phyloP scores from a whole-genome alignment of 331 rosid species.

The Erythrophleum ivorense region DNA sequence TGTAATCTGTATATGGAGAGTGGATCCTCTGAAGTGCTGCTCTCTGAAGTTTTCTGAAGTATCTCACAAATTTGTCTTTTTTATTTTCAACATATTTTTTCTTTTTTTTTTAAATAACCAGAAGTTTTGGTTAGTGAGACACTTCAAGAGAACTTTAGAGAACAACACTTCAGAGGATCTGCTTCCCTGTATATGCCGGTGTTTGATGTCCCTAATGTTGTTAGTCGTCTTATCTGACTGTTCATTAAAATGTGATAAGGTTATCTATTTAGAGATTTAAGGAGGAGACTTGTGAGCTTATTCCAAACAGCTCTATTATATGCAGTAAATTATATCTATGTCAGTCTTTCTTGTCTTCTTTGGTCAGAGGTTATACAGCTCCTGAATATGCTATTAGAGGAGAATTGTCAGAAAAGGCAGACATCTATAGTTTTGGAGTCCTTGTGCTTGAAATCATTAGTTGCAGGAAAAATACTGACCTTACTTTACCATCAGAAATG shows the following conservation, averaged over 20 bases:
- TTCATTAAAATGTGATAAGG: not conserved
- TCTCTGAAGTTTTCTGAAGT: too few species aligned
- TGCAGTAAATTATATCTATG: not conserved
- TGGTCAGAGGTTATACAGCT: conserved; percentile 82
- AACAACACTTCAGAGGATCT: too few species aligned
- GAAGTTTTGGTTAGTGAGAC: too few species aligned
- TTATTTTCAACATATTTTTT: too few species aligned
- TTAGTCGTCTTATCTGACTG: not conserved
- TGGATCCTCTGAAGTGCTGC: too few species aligned
- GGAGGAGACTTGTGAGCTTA: not conserved
- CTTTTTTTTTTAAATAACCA: too few species aligned
- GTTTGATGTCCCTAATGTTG: conserved; percentile 1
- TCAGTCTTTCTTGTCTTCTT: not conserved
- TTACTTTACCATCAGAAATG: conserved; percentile 73
- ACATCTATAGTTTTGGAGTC: conserved; percentile 93
- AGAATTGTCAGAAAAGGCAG: conserved; percentile 91
- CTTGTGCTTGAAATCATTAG: conserved; percentile 84
- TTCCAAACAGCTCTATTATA: not conserved
- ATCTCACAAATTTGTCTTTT: too few species aligned
- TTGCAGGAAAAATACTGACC: conserved; percentile 81
- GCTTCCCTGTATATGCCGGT: too few species aligned
- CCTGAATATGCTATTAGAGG: conserved; percentile 93
- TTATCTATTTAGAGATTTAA: not conserved
- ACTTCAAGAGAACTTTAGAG: too few species aligned
- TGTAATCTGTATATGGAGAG: too few species aligned